Base-by-base conservation (phyloP, 805 yeast species). In the Candida michaelii region DNA sequence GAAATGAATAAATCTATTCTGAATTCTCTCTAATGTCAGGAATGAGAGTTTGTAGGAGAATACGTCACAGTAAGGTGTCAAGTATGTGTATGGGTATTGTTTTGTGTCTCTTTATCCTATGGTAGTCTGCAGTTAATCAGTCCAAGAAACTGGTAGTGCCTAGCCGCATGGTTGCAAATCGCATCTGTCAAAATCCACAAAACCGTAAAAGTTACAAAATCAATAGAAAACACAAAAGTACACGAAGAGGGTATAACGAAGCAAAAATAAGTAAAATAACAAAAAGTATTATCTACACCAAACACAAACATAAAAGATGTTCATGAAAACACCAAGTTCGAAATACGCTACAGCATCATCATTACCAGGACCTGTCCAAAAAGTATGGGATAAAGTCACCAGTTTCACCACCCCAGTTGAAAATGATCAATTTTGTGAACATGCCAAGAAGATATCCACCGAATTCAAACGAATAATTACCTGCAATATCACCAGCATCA, bases 351-450 rank as follows among this genome's bases (percentile, higher is more conserved):
- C 42, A 6, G 45, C 45, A 3, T 24, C n/a, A 5, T 34, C 37
- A 9, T 24, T 34, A 3, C 42, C 46, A 14, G 31, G 40, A 7
- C 21, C 45, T 2, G 43, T 48, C 16, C 47, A 45, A 8, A 32
- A 29, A 35, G 29, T 45, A 6, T 24, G 45, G n/a, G 48, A 44
- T 9, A 44, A 45, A 23, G 14, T 48, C 10, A 34, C 47, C 3
- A 39, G 39, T 10, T 12, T 41, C 10, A 12, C 21, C 4, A 15
- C n/a, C 5, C 3, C 31, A 10, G n/a, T 24, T 16, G 35, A 15
- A 23, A 27, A 4, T 12, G 18, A 19, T 3, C 30, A 25, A 13
- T 18, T 39, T 13, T n/a, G 4, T 6, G 39, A 33, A 27, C 30
- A 29, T 13, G 32, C 31, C n/a, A 36, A 30, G 12, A 36, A 36